These are phyloP conservation scores for Aspergillus aculeatus DNA, from an alignment of 2,329 filamentous ascomycete species.

Conservation along the genomic window DNA sequence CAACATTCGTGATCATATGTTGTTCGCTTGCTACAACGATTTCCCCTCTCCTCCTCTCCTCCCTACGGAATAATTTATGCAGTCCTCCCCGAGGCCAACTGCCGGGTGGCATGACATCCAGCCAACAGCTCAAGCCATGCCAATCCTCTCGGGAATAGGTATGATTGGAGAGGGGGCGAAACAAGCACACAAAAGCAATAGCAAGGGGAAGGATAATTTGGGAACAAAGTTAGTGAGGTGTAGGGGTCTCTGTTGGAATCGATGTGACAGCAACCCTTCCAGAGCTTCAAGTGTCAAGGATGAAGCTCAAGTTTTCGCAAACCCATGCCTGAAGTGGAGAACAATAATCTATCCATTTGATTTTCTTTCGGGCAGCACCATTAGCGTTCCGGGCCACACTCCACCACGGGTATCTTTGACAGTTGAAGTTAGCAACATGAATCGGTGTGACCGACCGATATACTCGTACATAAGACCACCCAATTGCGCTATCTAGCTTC, in stretches of 20 bases:
- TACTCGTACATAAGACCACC: not conserved
- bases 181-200: not conserved
- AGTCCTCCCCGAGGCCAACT: not conserved
- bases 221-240: not conserved
- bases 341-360: not conserved
- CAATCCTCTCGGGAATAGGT: not conserved
- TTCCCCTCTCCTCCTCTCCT: not conserved
- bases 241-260: not conserved
- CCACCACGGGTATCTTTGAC: constrained; percentile 6
- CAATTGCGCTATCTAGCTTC: not conserved
- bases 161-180: not conserved
- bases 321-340: constrained; percentile 8
- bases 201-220: not conserved
- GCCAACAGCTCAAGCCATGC: not conserved
- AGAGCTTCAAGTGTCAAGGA: not conserved
- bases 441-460: not conserved
- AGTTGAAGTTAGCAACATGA: constrained; percentile 1
- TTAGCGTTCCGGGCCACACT: constrained; percentile 4
- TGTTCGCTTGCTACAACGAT: not conserved
- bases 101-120: constrained; percentile 4
- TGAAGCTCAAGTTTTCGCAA: not conserved
- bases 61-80: not conserved
- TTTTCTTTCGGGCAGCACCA: constrained; percentile 4
- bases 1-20: constrained; percentile 5
- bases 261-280: not conserved